Conservation (phyloP, 768 basidiomycete genomes). For the Floccularia luteovirens region DNA sequence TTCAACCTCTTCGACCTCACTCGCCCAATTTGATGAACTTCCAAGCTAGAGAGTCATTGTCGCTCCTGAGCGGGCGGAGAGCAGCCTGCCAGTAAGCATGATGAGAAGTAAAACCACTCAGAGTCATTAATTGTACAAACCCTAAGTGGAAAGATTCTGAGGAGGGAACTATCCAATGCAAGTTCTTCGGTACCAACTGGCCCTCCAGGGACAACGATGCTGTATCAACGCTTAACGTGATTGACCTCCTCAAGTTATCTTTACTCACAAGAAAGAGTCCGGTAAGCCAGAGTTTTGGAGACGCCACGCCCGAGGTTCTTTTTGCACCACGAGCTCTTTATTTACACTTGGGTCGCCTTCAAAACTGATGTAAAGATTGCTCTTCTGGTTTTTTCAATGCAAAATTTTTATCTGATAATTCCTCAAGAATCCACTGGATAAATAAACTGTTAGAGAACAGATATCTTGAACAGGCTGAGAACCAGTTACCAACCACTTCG, state of each 20-base stretch:
- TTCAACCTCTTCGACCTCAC: no score
- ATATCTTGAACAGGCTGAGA: no score
- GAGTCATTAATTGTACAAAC: background rate
- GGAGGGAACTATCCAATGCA: background rate
- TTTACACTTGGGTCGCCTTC: background rate
- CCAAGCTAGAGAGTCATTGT: slow-evolving; percentile 2
- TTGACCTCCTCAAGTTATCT: background rate
- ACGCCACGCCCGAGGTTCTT: background rate
- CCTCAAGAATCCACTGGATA: background rate
- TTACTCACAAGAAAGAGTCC: background rate
- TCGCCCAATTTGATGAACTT: no score
- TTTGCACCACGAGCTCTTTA: background rate
- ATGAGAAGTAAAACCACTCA: background rate
- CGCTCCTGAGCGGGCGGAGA: background rate
- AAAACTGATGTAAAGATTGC: background rate
- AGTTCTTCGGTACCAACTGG: background rate
- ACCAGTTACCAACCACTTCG: no score
- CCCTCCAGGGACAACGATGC: background rate
- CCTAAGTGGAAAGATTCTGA: background rate
- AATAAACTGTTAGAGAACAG: no score
- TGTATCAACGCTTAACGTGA: background rate
- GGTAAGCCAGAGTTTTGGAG: background rate
- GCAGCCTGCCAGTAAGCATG: background rate
- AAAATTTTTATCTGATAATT: background rate
- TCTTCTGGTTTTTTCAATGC: background rate